A percentile compares a stretch with the other conserved stretches of the same genome.
These are phyloP conservation scores for Lactarius sanguifluus DNA, from an alignment of 768 basidiomycete species.

Conservation along the genomic window DNA sequence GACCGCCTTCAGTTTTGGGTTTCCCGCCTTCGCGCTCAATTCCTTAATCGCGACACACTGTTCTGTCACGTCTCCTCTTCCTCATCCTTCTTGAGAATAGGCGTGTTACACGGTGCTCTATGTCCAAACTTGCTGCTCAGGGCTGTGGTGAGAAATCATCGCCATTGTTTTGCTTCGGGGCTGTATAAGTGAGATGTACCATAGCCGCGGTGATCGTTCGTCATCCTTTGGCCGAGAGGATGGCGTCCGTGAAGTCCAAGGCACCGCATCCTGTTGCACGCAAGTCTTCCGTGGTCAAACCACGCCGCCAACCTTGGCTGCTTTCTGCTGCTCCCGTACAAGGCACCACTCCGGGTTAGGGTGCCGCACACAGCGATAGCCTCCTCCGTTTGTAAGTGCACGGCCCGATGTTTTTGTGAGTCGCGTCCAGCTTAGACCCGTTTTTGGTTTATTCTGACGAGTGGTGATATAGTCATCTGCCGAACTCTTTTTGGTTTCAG, in stretches of 20 bases:
- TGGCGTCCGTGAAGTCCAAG: slow-evolving; percentile 1
- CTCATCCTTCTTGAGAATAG: slow-evolving; percentile 19
- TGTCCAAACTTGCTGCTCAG: slow-evolving; percentile 11
- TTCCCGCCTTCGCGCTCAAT: background rate
- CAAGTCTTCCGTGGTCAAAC: background rate
- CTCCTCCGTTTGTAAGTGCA: background rate
- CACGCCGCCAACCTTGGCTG: background rate
- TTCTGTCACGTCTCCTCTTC: slow-evolving; percentile 13
- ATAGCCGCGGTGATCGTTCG: slow-evolving; percentile 15
- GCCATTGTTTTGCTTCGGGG: background rate
- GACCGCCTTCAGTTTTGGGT: background rate
- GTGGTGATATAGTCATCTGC: background rate
- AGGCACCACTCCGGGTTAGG: background rate
- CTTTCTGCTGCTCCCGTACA: background rate
- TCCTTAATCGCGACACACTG: background rate
- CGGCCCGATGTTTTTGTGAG: background rate
- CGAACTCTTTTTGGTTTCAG: slow-evolving; percentile 2
- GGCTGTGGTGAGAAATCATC: slow-evolving; percentile 10
- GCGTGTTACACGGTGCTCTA: slow-evolving; percentile 18
- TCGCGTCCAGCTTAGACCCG: background rate
- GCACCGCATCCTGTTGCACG: background rate
- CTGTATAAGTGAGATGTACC: background rate
- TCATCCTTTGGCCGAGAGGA: slow-evolving; percentile 14
- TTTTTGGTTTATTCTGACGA: slow-evolving; percentile 6
- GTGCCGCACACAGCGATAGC: background rate